These are phyloP conservation scores for Blastosporella zonata DNA, from an alignment of 1,284 basidiomycete species.

Conservation along the genomic window DNA sequence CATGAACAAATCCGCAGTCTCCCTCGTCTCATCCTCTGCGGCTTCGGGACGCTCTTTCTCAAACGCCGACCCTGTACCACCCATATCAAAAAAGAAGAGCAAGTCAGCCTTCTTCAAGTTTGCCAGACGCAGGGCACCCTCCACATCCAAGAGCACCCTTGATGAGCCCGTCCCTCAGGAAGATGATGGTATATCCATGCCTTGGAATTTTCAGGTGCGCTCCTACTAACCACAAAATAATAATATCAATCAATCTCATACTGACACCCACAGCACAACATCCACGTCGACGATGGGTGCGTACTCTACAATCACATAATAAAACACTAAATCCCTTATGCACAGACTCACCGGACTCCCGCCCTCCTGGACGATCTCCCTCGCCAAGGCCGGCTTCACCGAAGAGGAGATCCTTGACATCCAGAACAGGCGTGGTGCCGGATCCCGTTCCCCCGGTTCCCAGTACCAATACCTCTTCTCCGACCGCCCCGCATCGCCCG, in stretches of 20 bases:
- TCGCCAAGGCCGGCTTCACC: constrained; percentile 57
- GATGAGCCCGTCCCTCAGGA: constrained; percentile 35
- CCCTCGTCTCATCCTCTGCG: constrained; percentile 27
- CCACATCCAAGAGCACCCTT: no score
- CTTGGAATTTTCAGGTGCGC: constrained; percentile 74
- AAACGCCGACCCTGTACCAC: not conserved
- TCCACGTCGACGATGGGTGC: constrained; percentile 76
- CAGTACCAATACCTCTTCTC: constrained; percentile 28
- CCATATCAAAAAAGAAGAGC: constrained; percentile 31
- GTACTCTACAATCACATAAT: constrained; percentile 21
- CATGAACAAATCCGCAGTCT: constrained; percentile 28
- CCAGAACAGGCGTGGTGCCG: constrained; percentile 47
- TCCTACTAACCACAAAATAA: not conserved
- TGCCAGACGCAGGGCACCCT: constrained; percentile 40
- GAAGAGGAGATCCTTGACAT: constrained; percentile 67
- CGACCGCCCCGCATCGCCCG: constrained; percentile 34
- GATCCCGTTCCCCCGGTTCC: constrained; percentile 33
- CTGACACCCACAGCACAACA: constrained; percentile 52
- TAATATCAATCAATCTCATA: not conserved
- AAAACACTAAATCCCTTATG: constrained; percentile 7
- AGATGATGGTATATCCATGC: constrained; percentile 62
- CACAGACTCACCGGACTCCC: constrained; percentile 64
- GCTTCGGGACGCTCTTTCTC: constrained; percentile 13
- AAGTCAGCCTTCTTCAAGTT: constrained; percentile 44
- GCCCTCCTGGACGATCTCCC: constrained; percentile 64